A percentile compares a stretch with the other conserved stretches of the same genome.
Evolutionary conservation across 768 basidiomycete species (phyloP).

Genomic region (Mrakia frigida): DNA sequence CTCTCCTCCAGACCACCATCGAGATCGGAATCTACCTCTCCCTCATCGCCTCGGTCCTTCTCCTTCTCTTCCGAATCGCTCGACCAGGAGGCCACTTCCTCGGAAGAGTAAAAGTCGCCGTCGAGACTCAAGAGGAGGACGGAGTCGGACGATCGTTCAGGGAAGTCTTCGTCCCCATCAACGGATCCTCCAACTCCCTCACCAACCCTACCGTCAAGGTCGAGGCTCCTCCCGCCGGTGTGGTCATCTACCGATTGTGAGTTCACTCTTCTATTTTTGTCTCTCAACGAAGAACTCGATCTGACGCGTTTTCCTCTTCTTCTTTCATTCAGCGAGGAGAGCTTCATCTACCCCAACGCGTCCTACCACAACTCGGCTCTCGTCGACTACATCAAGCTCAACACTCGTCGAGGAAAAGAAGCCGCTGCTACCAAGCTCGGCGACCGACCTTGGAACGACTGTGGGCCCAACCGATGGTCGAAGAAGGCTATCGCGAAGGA

Average conservation of each 20-base stretch:
- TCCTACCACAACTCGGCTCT: conserved; percentile 59
- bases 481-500: conserved; percentile 51
- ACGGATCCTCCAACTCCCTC: conserved; percentile 44
- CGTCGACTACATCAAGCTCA: conserved; percentile 71
- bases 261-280: too few relatives aligned
- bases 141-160: not conserved
- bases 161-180: conserved; percentile 70
- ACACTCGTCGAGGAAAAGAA: conserved; percentile 72
- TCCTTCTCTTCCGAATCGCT: conserved; percentile 80
- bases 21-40: conserved; percentile 57
- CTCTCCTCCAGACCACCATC: conserved; percentile 68
- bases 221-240: conserved; percentile 71
- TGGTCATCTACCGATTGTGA: conserved; percentile 69
- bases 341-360: conserved; percentile 57
- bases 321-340: conserved; percentile 53
- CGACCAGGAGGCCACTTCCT: conserved; percentile 86
- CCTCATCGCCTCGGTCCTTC: conserved; percentile 66
- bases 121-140: conserved; percentile 14
- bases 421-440: conserved; percentile 57
- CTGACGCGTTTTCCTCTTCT: too few relatives aligned
- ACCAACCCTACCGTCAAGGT: conserved; percentile 65
- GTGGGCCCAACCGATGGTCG: conserved; percentile 54
- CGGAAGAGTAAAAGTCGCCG: conserved; percentile 63
- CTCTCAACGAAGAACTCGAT: too few relatives aligned
- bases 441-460: conserved; percentile 93